These are phyloP conservation scores for Verticillium dahliae DNA, from an alignment of 2,329 filamentous ascomycete genomes.

Conservation along the genomic window DNA sequence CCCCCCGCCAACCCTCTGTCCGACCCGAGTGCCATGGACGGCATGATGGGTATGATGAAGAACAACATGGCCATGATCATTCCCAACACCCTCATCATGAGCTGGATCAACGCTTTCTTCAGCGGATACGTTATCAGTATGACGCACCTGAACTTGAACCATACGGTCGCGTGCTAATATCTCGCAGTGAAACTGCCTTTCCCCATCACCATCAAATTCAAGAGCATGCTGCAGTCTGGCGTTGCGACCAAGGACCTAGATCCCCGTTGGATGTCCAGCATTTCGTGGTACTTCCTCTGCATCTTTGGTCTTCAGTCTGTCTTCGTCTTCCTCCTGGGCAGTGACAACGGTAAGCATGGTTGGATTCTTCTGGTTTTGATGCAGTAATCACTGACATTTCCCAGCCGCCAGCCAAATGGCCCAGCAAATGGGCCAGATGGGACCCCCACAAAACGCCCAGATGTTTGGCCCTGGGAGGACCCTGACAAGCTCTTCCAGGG, in stretches of 20 bases:
- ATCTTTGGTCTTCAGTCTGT: slow-evolving; percentile 95
- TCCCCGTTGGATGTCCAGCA: slow-evolving; percentile 95
- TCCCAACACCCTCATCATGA: slow-evolving; percentile 97
- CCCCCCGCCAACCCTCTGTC: slow-evolving; percentile 89
- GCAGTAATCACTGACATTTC: slow-evolving; percentile 18
- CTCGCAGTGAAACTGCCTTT: slow-evolving; percentile 84
- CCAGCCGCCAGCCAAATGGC: slow-evolving; percentile 85
- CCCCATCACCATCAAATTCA: slow-evolving; percentile 96
- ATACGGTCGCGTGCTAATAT: slow-evolving; percentile 12
- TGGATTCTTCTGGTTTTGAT: background rate
- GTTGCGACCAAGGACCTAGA: slow-evolving; percentile 95
- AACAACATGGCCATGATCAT: slow-evolving; percentile 99
- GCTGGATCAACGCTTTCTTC: slow-evolving; percentile 99
- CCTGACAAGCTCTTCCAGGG: slow-evolving; percentile 90
- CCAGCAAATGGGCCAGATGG: slow-evolving; percentile 82
- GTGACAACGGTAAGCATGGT: slow-evolving; percentile 68
- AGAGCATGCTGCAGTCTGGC: slow-evolving; percentile 97
- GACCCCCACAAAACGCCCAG: slow-evolving; percentile 53
- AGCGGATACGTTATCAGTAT: slow-evolving; percentile 93
- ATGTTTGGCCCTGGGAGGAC: slow-evolving; percentile 89
- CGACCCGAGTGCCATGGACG: slow-evolving; percentile 95
- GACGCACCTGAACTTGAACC: background rate
- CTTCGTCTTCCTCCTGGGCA: slow-evolving; percentile 93
- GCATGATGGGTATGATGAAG: slow-evolving; percentile 99
- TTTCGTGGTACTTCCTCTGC: slow-evolving; percentile 98